These are phyloP conservation scores for Rehmannia glutinosa DNA, from an alignment of 257 asterid species.

Conservation along the genomic window DNA sequence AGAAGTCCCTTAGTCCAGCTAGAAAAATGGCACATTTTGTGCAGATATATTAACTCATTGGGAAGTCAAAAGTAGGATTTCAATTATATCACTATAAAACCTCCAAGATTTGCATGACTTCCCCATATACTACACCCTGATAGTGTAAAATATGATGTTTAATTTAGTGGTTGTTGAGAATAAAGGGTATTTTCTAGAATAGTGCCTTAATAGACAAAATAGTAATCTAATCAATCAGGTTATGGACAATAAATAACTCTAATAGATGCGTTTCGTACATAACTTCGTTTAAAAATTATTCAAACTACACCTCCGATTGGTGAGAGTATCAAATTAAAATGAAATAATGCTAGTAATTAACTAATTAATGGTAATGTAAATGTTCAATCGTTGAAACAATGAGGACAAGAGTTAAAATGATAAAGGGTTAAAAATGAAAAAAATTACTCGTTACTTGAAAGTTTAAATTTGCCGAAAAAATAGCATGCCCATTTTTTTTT, in stretches of 20 bases:
- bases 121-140: neutral
- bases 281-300: too few species aligned
- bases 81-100: neutral
- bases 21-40: neutral
- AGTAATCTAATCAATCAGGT: neutral
- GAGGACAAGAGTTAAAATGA: too few species aligned
- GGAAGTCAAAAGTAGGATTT: neutral
- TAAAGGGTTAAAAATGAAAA: too few species aligned
- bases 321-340: too few species aligned
- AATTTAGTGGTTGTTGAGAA: neutral
- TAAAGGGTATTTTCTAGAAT: neutral
- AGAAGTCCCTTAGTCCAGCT: too few species aligned
- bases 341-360: too few species aligned
- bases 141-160: neutral
- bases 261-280: neutral
- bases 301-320: too few species aligned
- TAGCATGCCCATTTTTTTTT: too few species aligned
- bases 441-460: too few species aligned
- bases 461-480: too few species aligned
- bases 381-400: too few species aligned
- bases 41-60: neutral
- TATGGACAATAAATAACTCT: slow-evolving; percentile 2
- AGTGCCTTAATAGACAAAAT: neutral
- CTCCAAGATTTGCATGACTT: neutral
- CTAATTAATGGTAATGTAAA: too few species aligned